A percentile compares a stretch with the other conserved stretches of the same genome.
phyloP scores from a whole-genome alignment of 768 basidiomycete genomes.

The Candolleomyces eurysporus region DNA sequence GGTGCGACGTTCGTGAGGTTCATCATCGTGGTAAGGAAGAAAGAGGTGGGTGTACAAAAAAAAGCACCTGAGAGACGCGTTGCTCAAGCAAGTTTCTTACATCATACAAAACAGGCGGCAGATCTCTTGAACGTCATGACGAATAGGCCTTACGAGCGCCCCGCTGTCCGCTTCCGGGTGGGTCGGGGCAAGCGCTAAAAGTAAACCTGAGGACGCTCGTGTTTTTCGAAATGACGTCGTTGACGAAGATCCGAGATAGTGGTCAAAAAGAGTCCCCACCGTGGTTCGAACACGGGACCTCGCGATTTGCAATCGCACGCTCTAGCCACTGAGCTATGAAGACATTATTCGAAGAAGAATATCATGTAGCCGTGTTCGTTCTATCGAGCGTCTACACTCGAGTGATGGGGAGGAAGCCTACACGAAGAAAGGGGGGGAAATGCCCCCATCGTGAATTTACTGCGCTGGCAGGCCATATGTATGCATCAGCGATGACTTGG shows the following conservation, averaged over 20 bases:
- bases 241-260: no score
- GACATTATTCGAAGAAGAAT: not conserved
- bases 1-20: constrained; percentile 33
- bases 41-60: constrained; percentile 4
- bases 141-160: not conserved
- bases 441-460: no score
- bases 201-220: no score
- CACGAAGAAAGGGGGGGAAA: no score
- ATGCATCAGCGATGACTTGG: no score
- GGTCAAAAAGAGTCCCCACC: constrained; percentile 10
- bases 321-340: constrained; percentile 17
- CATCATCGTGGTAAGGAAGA: constrained; percentile 23
- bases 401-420: no score
- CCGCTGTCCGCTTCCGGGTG: not conserved
- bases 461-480: no score
- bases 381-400: no score
- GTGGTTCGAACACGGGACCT: constrained; percentile 20
- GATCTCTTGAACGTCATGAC: not conserved
- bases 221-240: no score
- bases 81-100: not conserved
- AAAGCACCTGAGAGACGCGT: not conserved
- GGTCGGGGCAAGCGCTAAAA: not conserved
- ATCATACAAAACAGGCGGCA: not conserved
- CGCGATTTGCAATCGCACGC: constrained; percentile 19
- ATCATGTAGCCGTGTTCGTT: no score